Base-by-base conservation (phyloP, 768 basidiomycete species). In the Hericium rajendrae region DNA sequence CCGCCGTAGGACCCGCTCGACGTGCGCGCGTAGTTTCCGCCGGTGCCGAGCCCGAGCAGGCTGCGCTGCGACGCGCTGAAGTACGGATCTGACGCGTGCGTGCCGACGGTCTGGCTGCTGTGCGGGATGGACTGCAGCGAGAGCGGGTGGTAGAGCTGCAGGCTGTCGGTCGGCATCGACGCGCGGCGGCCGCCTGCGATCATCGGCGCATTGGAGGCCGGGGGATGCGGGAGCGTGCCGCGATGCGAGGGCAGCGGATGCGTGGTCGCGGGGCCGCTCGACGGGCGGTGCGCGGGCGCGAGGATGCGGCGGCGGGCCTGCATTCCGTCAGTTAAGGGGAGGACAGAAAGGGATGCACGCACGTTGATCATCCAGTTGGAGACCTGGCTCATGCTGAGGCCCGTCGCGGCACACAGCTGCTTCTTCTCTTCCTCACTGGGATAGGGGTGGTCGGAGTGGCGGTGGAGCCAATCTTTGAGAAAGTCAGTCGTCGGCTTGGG, bases 321-420 rank as follows among this genome's bases (percentile, higher is more conserved):
- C 48, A 48, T 24, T 32, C 48, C 53, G 52, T 66, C 58, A 67
- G 60, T 56, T 54, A 2, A 51, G 55, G n/a, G 59, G 61, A 60
- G 50, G 57, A 58, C 52, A 28, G 11, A 46, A 51, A 18, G 18
- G 18, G 58, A 48, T 43, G 11, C 15, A 13, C 81, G 53, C 55
- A 81, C 90, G 64, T 92, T 92, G 66, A 92, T 92, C 90, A 92
- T 92, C 90, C 90, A 92, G 69, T 92, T 92, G 54, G 88, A 90
- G 0, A 92, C 88, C 70, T 93, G 90, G 71, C 79, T 83, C 88
- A 92, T 92, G 73, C 84, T 88, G 61, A 93, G 73, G 24, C 88
- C 88, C 1, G 90, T 93, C 41, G 87, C 86, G 64, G 86, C 82
- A 70, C 90, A 92, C 62, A 93, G 73, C 68, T 88, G 86, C 67